Evolutionary conservation across 495 filamentous ascomycete genomes (phyloP).

Genomic region (Penicillium macrosclerotiorum): DNA sequence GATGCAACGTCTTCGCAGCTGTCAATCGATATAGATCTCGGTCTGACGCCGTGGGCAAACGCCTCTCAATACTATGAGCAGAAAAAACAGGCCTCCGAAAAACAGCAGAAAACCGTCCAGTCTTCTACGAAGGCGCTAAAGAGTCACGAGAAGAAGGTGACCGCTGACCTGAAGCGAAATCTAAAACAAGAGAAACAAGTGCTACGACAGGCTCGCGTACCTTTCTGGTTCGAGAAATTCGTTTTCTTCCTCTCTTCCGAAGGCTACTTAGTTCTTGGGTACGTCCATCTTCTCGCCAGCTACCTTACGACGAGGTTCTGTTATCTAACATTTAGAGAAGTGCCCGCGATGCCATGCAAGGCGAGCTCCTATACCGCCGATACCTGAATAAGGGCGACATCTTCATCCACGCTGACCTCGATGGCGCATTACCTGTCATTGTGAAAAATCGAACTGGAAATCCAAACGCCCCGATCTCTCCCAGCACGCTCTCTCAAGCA

Average conservation of each 20-base stretch:
- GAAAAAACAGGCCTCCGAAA: slow-evolving; percentile 76
- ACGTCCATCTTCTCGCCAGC: slow-evolving; percentile 14
- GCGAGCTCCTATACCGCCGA: slow-evolving; percentile 81
- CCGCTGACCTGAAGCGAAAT: slow-evolving; percentile 76
- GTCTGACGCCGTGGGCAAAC: slow-evolving; percentile 79
- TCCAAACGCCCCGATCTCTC: slow-evolving; percentile 81
- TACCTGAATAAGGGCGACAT: slow-evolving; percentile 86
- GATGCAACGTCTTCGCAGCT: slow-evolving; percentile 42
- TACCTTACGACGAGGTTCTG: too few species aligned
- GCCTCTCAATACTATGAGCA: slow-evolving; percentile 90
- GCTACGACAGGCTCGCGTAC: slow-evolving; percentile 75
- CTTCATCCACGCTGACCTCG: slow-evolving; percentile 86
- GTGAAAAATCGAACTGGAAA: slow-evolving; percentile 78
- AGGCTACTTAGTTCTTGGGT: slow-evolving; percentile 82
- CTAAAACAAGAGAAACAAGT: slow-evolving; percentile 91
- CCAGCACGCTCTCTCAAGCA: slow-evolving; percentile 87
- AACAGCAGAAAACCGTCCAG: slow-evolving; percentile 79
- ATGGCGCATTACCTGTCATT: slow-evolving; percentile 77
- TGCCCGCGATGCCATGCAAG: slow-evolving; percentile 85
- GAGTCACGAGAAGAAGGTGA: slow-evolving; percentile 84
- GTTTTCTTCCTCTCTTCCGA: slow-evolving; percentile 93
- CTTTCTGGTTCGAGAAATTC: slow-evolving; percentile 96
- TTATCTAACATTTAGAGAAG: slow-evolving; percentile 33
- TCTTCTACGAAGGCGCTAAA: slow-evolving; percentile 84
- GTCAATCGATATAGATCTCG: slow-evolving; percentile 80